phyloP scores from a whole-genome alignment of 441 rosid genomes.

The Pelargonium citronellum region DNA sequence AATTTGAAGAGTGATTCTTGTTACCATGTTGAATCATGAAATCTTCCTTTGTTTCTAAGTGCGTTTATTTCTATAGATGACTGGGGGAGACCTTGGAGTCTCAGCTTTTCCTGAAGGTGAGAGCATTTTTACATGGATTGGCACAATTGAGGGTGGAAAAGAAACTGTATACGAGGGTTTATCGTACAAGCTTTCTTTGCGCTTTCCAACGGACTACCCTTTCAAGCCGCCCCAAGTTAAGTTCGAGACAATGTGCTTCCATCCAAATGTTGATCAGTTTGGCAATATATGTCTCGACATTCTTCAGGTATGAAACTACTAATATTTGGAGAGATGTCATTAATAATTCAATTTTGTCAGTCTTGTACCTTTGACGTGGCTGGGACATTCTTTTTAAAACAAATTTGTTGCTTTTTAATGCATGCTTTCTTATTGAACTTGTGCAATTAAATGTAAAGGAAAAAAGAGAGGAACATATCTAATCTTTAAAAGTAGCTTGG shows the following conservation, averaged over 20 bases:
- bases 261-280: conserved; percentile 60
- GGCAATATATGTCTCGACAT: conserved; percentile 72
- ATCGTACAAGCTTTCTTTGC: conserved; percentile 50
- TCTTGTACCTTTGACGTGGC: background rate
- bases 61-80: background rate
- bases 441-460: background rate
- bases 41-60: background rate
- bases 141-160: conserved; percentile 58
- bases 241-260: conserved; percentile 59
- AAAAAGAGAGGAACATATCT: background rate
- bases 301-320: conserved; percentile 44
- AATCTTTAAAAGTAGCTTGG: background rate
- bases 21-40: background rate
- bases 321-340: too few species aligned
- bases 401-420: background rate
- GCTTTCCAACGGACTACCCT: conserved; percentile 54
- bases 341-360: background rate
- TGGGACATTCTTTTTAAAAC: background rate
- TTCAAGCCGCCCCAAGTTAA: conserved; percentile 68
- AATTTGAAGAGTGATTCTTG: conserved; percentile 33
- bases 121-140: conserved; percentile 37
- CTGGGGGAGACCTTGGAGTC: conserved; percentile 7
- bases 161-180: conserved; percentile 53
- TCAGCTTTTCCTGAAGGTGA: conserved; percentile 38
- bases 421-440: background rate